These are phyloP conservation scores for Trypanosoma mega DNA, from an alignment of 208 protist genomes.

Conservation along the genomic window DNA sequence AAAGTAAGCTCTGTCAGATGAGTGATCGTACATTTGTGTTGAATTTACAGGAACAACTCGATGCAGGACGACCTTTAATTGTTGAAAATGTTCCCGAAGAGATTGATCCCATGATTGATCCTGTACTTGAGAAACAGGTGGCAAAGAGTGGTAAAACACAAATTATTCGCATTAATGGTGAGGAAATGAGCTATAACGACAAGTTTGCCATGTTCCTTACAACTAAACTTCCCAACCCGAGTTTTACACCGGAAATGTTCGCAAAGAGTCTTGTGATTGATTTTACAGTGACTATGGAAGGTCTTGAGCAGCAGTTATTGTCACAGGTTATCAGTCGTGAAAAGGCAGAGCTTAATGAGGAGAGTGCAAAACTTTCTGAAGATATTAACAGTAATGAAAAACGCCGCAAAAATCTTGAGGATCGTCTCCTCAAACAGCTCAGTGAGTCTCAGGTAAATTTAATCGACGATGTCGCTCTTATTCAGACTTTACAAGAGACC, in stretches of 20 bases:
- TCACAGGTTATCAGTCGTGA: slow-evolving; percentile 96
- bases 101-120: slow-evolving; percentile 98
- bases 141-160: slow-evolving; percentile 75
- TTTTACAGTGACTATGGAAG: slow-evolving; percentile 99
- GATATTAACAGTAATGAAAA: slow-evolving; percentile 97
- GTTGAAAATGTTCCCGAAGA: slow-evolving; percentile 98
- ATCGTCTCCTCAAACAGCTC: slow-evolving; percentile 94
- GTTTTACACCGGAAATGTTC: slow-evolving; percentile 97
- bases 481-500: slow-evolving; percentile 96
- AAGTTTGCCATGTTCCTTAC: slow-evolving; percentile 97
- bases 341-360: slow-evolving; percentile 97
- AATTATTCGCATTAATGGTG: slow-evolving; percentile 92
- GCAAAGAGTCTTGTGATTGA: slow-evolving; percentile 98
- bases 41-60: slow-evolving; percentile 94
- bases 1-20: slow-evolving; percentile 91
- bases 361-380: slow-evolving; percentile 95
- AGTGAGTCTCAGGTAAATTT: slow-evolving; percentile 93
- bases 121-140: slow-evolving; percentile 97
- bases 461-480: slow-evolving; percentile 94
- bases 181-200: slow-evolving; percentile 93
- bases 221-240: slow-evolving; percentile 98
- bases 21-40: slow-evolving; percentile 93
- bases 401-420: slow-evolving; percentile 92
- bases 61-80: slow-evolving; percentile 88
- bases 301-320: slow-evolving; percentile 97